Base-by-base conservation (phyloP, 495 filamentous ascomycete genomes). In the Mytilinidion resinicola region DNA sequence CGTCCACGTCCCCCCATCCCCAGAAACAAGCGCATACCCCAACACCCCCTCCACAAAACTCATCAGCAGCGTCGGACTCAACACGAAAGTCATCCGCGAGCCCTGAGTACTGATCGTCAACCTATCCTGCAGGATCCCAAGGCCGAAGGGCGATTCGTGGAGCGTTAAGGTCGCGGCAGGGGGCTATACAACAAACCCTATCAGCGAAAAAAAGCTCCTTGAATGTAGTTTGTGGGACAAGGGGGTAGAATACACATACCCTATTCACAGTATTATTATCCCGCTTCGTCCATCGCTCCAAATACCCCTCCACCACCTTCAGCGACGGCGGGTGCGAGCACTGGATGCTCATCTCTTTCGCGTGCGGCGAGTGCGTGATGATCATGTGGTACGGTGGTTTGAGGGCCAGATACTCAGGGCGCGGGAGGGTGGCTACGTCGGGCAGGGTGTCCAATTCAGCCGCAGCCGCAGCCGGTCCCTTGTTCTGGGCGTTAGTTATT, bases 241-340 rank as follows among this genome's bases (percentile, higher is more conserved):
- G 39, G 17, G 37, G 8, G 8, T 8, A 42, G 39, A 2, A 42
- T 12, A 12, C 34, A 57, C 56, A 30, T 59, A 59, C 56, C 15
- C 46, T 47, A 50, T 53, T 51, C 9, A 20, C 19, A 34, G 49
- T 38, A 39, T 52, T 52, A n/a, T 51, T 51, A 36, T 59, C 56
- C 20, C 56, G 33, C 34, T 59, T 59, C 30, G 56, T 59, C 56
- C 56, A 59, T 12, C 50, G 49, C 38, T 59, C 52, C 56, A 59
- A 43, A 39, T 59, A 59, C n/a, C 19, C 39, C 30, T 59, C 56
- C 2, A 59, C 42, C 4, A 59, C 56, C 30, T 42, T 38, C 39
- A 59, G 9, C 10, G 47, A 52, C 46, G 56, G 56, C 37, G 56
- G 56, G 17, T 59, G 56, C 30, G 47, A 52, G 36, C 56, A 59